Percentiles rank a stretch among this genome's conserved stretches.
Conservation (phyloP, 1,139 yeast species). For the Debaryomyces sp. region DNA sequence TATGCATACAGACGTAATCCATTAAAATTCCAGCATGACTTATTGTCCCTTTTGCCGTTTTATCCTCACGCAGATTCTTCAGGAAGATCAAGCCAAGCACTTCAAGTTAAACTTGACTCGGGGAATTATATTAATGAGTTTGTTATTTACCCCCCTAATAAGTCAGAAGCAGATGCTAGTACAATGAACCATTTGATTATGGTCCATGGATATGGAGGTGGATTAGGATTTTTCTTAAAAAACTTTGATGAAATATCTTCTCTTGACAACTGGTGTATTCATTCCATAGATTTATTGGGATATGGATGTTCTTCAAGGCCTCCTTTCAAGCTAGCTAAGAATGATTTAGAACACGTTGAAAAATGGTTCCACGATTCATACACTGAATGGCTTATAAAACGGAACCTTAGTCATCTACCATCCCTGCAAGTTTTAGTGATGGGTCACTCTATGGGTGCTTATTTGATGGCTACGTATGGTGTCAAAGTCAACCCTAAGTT, state of each 20-base stretch:
- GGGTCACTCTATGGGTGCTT: conserved; percentile 71
- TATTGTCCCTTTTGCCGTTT: conserved; percentile 46
- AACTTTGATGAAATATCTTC: conserved; percentile 53
- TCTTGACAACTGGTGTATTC: conserved; percentile 58
- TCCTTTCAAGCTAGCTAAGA: conserved; percentile 36
- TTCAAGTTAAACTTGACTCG: conserved; percentile 37
- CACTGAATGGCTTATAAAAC: conserved; percentile 42
- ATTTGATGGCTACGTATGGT: conserved; percentile 52
- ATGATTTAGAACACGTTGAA: conserved; percentile 43
- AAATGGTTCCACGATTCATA: conserved; percentile 57
- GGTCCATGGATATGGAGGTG: conserved; percentile 82
- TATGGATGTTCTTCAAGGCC: conserved; percentile 77
- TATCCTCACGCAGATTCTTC: conserved; percentile 33
- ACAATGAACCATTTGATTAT: conserved; percentile 58
- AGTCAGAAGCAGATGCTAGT: conserved; percentile 24
- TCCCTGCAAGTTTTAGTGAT: conserved; percentile 42
- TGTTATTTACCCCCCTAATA: conserved; percentile 52
- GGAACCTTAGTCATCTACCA: conserved; percentile 29
- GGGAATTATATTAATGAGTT: conserved; percentile 64
- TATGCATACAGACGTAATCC: conserved; percentile 45
- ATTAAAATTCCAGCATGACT: conserved; percentile 53
- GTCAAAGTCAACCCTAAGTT: conserved; percentile 42
- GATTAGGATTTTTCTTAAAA: conserved; percentile 68
- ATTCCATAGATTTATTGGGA: conserved; percentile 74
- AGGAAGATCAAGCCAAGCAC: conserved; percentile 36